Evolutionary conservation across 2,329 filamentous ascomycete species (phyloP).

Genomic region (Ophiocordyceps camponoti-floridani): DNA sequence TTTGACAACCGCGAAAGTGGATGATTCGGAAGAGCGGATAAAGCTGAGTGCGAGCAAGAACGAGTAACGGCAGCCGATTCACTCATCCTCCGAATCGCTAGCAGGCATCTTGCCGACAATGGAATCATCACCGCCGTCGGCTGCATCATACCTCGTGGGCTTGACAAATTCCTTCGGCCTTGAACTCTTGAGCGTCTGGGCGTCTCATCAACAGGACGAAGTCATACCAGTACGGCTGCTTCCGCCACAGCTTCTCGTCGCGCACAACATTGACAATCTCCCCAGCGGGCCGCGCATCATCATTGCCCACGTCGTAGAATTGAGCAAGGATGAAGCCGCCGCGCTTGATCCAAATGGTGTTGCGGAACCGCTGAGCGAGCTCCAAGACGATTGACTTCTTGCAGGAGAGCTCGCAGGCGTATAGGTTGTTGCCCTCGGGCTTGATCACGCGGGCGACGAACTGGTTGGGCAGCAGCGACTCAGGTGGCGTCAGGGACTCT

Average conservation of each 20-base stretch:
- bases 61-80: conserved; percentile 9
- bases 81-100: conserved; percentile 58
- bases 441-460: conserved; percentile 62
- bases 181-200: conserved; percentile 6
- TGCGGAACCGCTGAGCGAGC: conserved; percentile 70
- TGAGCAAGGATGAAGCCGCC: conserved; percentile 79
- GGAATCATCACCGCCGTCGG: conserved; percentile 59
- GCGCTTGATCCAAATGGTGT: conserved; percentile 83
- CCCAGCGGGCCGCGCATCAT: conserved; percentile 63
- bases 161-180: conserved; percentile 72
- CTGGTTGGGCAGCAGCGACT: conserved; percentile 40
- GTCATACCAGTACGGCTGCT: conserved; percentile 64
- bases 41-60: conserved; percentile 10
- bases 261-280: conserved; percentile 88
- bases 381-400: conserved; percentile 55
- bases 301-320: conserved; percentile 39
- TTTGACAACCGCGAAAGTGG: conserved; percentile 25
- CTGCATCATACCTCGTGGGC: conserved; percentile 34
- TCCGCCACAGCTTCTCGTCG: conserved; percentile 84
- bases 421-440: conserved; percentile 78
- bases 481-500: conserved; percentile 43
- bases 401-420: conserved; percentile 56
- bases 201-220: background rate
- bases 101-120: conserved; percentile 74
- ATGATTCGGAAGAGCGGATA: background rate